A percentile compares a stretch with the other conserved stretches of the same genome.
Conservation (phyloP, 345 rosid species). For the Orychophragmus violaceus region DNA sequence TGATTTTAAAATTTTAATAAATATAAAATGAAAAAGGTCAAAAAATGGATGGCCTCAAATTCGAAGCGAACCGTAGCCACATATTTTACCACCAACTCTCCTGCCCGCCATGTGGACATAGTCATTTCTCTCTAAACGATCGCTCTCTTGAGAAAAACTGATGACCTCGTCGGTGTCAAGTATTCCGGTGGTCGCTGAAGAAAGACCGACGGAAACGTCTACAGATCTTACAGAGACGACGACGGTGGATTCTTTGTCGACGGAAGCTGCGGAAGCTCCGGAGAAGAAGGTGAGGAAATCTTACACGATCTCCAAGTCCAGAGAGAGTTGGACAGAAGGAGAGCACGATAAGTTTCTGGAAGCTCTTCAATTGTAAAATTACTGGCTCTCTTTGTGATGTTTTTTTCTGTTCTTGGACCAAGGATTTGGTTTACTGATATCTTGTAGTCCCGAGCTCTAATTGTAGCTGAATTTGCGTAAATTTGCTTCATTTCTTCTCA, state of each 20-base stretch:
- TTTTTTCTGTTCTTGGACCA: neutral
- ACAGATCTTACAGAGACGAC: conserved; percentile 2
- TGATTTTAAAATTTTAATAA: neutral
- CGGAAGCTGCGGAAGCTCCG: conserved; percentile 45
- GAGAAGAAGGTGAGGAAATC: conserved; percentile 77
- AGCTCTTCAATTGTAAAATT: conserved; percentile 80
- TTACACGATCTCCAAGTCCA: conserved; percentile 79
- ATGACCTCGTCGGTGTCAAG: conserved; percentile 27
- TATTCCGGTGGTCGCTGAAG: conserved; percentile 4
- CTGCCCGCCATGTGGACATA: conserved; percentile 28
- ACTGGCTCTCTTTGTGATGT: neutral
- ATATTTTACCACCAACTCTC: conserved; percentile 21
- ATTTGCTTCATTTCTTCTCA: neutral
- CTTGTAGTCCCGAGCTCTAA: neutral
- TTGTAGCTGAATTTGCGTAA: neutral
- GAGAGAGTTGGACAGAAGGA: conserved; percentile 95
- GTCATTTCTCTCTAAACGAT: conserved; percentile 8
- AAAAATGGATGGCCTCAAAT: conserved; percentile 29
- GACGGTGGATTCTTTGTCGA: neutral
- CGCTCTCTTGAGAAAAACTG: neutral
- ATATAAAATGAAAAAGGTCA: neutral
- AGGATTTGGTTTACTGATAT: neutral
- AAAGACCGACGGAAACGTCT: conserved; percentile 8
- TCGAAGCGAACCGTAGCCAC: conserved; percentile 25
- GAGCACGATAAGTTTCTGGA: conserved; percentile 94